These are phyloP conservation scores for Thalassiosira oceanica DNA, from an alignment of 352 stramenopile species.

Conservation along the genomic window DNA sequence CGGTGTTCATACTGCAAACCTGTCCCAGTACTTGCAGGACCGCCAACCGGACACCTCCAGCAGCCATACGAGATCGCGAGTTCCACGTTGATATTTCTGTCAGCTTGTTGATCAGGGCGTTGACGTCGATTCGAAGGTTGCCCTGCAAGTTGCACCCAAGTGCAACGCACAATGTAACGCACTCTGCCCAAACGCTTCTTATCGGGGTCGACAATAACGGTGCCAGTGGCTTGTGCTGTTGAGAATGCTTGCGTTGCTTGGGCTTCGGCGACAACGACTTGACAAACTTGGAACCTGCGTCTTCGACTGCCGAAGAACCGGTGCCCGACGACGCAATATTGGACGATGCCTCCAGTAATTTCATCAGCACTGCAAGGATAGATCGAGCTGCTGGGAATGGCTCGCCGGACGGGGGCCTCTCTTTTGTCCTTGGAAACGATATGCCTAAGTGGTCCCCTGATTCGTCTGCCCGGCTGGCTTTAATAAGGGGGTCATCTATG, in stretches of 20 bases:
- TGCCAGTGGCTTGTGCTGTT: conserved; percentile 49
- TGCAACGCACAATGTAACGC: conserved; percentile 69
- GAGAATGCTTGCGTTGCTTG: conserved; percentile 34
- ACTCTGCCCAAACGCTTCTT: conserved; percentile 74
- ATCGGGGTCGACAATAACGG: conserved; percentile 71
- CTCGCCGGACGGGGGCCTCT: conserved; percentile 16
- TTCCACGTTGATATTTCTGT: conserved; percentile 70
- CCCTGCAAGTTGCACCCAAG: conserved; percentile 65
- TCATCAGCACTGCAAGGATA: conserved; percentile 78
- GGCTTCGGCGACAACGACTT: conserved; percentile 16
- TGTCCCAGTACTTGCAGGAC: conserved; percentile 64
- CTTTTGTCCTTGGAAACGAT: conserved; percentile 25
- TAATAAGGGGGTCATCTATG: conserved; percentile 28
- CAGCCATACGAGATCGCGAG: conserved; percentile 62
- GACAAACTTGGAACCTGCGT: conserved; percentile 13
- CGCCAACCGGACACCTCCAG: conserved; percentile 67
- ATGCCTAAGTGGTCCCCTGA: conserved; percentile 40
- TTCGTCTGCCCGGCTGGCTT: too few relatives aligned
- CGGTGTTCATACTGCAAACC: conserved; percentile 48
- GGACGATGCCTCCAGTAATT: conserved; percentile 73
- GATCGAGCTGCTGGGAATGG: conserved; percentile 71
- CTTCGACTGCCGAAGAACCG: conserved; percentile 5
- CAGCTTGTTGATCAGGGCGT: conserved; percentile 69
- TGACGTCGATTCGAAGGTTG: conserved; percentile 65
- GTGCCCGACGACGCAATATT: conserved; percentile 29